Conservation (phyloP, 495 filamentous ascomycete species). For the Daldinia grandis region DNA sequence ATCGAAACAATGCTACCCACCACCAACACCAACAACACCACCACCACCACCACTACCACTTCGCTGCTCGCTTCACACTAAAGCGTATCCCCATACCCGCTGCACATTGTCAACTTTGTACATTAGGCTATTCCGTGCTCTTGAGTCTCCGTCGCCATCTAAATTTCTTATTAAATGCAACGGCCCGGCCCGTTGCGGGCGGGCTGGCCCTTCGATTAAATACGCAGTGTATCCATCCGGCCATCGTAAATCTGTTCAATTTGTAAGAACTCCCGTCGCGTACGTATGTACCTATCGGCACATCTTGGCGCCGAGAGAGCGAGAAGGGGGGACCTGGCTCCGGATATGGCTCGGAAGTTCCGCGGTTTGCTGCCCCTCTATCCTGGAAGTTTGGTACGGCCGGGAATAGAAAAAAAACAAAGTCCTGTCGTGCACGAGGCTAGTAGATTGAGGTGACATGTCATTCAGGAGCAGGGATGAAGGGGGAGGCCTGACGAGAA, state of each 20-base stretch:
- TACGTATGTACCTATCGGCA: constrained; percentile 16
- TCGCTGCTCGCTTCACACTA: constrained; percentile 21
- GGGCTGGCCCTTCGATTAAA: not conserved
- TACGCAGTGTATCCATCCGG: constrained; percentile 1
- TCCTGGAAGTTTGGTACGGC: constrained; percentile 34
- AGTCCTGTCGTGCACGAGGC: constrained; percentile 34
- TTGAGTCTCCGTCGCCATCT: constrained; percentile 23
- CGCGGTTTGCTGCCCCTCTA: constrained; percentile 33
- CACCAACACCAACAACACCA: constrained; percentile 6
- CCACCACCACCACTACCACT: constrained; percentile 8
- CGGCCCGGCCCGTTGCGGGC: constrained; percentile 34
- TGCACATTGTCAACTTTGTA: constrained; percentile 20
- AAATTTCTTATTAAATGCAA: not conserved
- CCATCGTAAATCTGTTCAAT: constrained; percentile 1
- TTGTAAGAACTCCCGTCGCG: not conserved
- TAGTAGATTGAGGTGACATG: constrained; percentile 39
- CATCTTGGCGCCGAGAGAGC: constrained; percentile 31
- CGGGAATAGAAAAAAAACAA: constrained; percentile 35
- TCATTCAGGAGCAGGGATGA: constrained; percentile 23
- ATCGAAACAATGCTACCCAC: constrained; percentile 28
- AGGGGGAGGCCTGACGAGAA: constrained; percentile 14
- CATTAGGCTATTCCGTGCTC: constrained; percentile 17
- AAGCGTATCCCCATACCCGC: constrained; percentile 31
- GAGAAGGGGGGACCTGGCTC: constrained; percentile 15
- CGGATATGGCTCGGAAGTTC: constrained; percentile 31